Evolutionary conservation across 2,329 filamentous ascomycete species (phyloP).

Genomic region (Sclerotinia glacialis): DNA sequence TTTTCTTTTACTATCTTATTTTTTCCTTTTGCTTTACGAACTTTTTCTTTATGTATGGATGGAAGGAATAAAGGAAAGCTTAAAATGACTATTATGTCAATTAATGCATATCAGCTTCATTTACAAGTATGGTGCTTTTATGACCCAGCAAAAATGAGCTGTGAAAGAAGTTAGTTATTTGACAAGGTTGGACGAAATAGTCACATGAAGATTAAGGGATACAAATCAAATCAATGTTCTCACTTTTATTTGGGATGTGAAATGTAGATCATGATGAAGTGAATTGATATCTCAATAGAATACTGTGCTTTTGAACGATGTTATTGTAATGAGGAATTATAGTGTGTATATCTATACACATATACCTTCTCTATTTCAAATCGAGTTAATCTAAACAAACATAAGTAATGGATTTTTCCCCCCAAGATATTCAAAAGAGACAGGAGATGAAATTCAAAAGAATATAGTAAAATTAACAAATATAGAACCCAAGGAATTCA

Average conservation of each 20-base stretch:
- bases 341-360: background rate
- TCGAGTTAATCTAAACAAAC: too few species aligned
- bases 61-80: background rate
- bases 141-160: conserved; percentile 3
- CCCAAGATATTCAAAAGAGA: too few species aligned
- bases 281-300: background rate
- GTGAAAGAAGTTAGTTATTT: conserved; percentile 5
- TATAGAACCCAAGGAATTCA: too few species aligned
- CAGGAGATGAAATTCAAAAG: too few species aligned
- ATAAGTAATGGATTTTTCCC: too few species aligned
- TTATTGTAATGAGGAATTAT: background rate
- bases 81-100: conserved; percentile 17
- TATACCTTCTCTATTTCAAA: too few species aligned
- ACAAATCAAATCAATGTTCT: conserved; percentile 9
- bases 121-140: background rate
- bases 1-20: conserved; percentile 13
- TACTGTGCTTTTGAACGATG: background rate
- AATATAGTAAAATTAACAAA: too few species aligned
- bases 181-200: conserved; percentile 7
- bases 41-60: conserved; percentile 17
- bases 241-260: background rate
- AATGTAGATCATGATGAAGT: background rate
- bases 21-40: background rate
- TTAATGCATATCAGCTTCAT: conserved; percentile 16
- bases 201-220: conserved; percentile 3